Evolutionary conservation across 768 basidiomycete species (phyloP), one percentile per base, ranked within the genome.

Genomic region (Boletales sp.): DNA sequence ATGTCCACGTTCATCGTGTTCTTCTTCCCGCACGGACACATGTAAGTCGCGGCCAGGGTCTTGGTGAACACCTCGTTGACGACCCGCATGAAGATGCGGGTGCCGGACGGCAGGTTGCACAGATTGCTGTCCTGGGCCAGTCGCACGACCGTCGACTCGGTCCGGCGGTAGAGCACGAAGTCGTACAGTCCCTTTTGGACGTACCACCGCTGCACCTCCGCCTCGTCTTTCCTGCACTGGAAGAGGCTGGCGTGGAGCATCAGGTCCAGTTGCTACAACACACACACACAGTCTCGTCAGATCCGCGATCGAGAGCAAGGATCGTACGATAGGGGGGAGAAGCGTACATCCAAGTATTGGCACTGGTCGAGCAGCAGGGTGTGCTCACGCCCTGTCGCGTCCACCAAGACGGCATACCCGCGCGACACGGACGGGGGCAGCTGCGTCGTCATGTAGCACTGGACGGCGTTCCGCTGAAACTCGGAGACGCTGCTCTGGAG

Each of bases 301-400:
- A 8, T n/a, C n/a, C n/a, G n/a, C n/a, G n/a, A n/a, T 38, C 10
- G 12, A 8, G 31, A 6, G 12, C 21, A 21, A 21, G 4, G 21
- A 21, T 21, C 21, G 21, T 21, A 21, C 21, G 21, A 21, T 21
- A 21, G 21, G 21, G 21, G 21, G 21, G 4, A 21, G 4, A 21
- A n/a, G 6, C 49, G 7, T 43, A 51, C 49, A 13, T 39, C 36
- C 19, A 46, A 32, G 31, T n/a, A 39, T 38, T 5, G 44, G 25
- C 44, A 51, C 15, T 46, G 44, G 25, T 54, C 53, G 12, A 51
- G 45, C 8, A 46, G 41, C 35, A 54, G 13, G 2, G 36, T 2
- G n/a, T 43, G 41, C 11, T 54, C 49, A 8, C 41, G 34, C 12
- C 49, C 49, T 8, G 49, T 42, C 18, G 45, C 45, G 19, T 51